Conservation (phyloP, 768 basidiomycete genomes). For the Naganishia vaughanmartiniae region DNA sequence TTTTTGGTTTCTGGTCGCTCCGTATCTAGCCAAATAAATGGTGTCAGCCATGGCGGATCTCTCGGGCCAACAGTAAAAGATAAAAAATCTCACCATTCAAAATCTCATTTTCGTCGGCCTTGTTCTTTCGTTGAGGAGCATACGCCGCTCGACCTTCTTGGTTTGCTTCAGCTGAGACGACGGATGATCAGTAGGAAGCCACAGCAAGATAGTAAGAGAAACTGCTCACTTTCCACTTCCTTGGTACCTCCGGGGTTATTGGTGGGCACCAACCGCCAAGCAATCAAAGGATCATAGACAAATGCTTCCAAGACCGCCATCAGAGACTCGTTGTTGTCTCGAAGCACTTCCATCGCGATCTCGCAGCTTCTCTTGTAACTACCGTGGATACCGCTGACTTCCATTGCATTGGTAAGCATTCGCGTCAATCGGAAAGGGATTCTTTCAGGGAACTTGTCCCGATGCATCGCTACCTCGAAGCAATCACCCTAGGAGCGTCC, state of each 20-base stretch:
- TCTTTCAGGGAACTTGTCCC: conserved; percentile 98
- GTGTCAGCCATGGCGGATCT: background rate
- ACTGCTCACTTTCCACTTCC: conserved; percentile 58
- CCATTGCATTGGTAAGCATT: conserved; percentile 99
- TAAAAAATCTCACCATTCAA: conserved; percentile 66
- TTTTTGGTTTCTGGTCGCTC: conserved; percentile 83
- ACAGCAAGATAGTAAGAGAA: conserved; percentile 9
- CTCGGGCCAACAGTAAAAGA: background rate
- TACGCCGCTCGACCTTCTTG: conserved; percentile 62
- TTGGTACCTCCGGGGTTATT: conserved; percentile 71
- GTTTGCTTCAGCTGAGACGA: conserved; percentile 28
- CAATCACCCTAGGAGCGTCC: conserved; percentile 68
- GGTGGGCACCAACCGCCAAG: conserved; percentile 83
- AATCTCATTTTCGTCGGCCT: conserved; percentile 90
- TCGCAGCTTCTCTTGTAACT: conserved; percentile 94
- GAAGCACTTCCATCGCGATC: conserved; percentile 93
- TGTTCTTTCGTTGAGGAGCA: conserved; percentile 69
- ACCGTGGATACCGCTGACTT: conserved; percentile 97
- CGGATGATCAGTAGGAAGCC: background rate
- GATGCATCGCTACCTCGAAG: conserved; percentile 95
- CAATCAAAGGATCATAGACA: conserved; percentile 96
- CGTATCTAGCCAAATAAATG: conserved; percentile 54
- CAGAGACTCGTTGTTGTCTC: conserved; percentile 96
- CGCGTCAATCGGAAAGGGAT: conserved; percentile 96
- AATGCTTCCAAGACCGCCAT: conserved; percentile 99